Evolutionary conservation across 2,329 filamentous ascomycete species (phyloP).

Genomic region (Aspergillus calidoustus): DNA sequence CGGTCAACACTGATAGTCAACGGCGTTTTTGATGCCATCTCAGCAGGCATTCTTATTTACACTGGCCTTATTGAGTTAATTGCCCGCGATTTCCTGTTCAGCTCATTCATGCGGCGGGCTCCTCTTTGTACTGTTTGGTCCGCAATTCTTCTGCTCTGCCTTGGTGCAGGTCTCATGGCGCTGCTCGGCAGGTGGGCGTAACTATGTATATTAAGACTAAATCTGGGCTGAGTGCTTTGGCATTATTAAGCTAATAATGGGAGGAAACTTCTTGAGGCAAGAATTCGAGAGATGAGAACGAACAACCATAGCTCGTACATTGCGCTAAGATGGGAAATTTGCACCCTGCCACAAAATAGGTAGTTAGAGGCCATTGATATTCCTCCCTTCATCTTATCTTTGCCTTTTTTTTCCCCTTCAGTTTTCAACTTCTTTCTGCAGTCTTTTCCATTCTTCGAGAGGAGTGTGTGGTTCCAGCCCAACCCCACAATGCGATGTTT

Average conservation of each 20-base stretch:
- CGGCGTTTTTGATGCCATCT: conserved; percentile 87
- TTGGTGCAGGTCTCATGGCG: conserved; percentile 79
- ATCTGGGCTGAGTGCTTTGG: background rate
- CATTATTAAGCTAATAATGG: background rate
- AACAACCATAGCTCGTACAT: no score
- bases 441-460: background rate
- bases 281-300: background rate
- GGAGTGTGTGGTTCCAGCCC: conserved; percentile 1
- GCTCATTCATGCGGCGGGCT: conserved; percentile 77
- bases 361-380: no score
- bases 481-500: conserved; percentile 5
- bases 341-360: no score
- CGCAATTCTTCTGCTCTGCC: conserved; percentile 74
- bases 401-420: no score
- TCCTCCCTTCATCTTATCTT: background rate
- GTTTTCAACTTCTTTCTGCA: no score
- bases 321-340: no score
- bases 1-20: conserved; percentile 74
- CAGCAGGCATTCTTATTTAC: conserved; percentile 88
- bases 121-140: conserved; percentile 61
- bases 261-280: conserved; percentile 1
- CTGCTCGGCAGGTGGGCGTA: conserved; percentile 84
- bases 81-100: conserved; percentile 98
- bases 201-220: conserved; percentile 23
- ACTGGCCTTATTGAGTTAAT: conserved; percentile 91